Percentiles rank a stretch among this genome's conserved stretches.
Conservation (phyloP, 208 protist species). For the Trichomonas vaginalis region DNA sequence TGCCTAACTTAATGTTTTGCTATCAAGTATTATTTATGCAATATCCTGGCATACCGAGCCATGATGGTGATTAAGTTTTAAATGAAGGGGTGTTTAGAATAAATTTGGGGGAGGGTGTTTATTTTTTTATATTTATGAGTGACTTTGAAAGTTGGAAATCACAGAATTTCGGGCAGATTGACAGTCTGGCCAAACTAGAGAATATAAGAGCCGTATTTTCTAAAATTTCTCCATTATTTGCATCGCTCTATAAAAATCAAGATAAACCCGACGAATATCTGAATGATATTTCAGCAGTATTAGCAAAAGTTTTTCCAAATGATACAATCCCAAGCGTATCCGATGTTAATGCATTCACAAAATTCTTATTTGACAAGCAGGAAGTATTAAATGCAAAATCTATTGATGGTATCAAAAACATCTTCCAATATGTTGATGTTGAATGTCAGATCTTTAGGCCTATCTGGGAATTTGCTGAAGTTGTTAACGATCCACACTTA, state of each 20-base stretch:
- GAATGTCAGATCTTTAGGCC: not conserved
- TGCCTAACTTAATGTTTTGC: too few species aligned
- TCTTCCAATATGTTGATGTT: not conserved
- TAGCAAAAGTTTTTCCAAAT: not conserved
- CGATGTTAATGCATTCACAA: not conserved
- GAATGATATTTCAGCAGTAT: not conserved
- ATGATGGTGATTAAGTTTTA: too few species aligned
- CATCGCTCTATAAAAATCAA: not conserved
- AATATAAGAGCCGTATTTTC: not conserved
- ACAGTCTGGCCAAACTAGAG: not conserved
- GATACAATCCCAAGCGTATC: not conserved
- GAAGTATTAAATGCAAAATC: not conserved
- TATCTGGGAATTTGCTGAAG: not conserved
- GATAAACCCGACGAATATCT: not conserved
- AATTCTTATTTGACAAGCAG: not conserved
- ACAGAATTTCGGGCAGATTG: not conserved
- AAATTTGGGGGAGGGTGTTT: too few species aligned
- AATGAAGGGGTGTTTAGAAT: too few species aligned
- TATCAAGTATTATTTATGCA: too few species aligned
- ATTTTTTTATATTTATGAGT: not conserved
- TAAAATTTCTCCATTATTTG: not conserved
- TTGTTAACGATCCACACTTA: not conserved
- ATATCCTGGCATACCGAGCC: too few species aligned
- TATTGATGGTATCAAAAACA: not conserved
- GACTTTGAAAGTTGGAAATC: not conserved